A percentile compares a stretch with the other conserved stretches of the same genome.
Conservation (phyloP, 331 rosid species). For the Malus hybrid region DNA sequence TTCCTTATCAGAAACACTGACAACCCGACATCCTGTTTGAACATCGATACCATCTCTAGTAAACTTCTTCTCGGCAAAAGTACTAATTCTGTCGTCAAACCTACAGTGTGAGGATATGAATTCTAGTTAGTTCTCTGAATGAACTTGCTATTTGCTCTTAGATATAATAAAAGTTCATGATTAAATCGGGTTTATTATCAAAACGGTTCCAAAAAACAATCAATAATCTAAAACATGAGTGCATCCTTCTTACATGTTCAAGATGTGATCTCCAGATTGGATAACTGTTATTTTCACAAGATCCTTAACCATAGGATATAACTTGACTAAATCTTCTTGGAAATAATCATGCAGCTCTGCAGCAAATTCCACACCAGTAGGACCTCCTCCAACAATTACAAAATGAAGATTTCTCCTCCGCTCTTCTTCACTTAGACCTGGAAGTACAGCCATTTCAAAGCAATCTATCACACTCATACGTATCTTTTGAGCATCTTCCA, state of each 20-base stretch:
- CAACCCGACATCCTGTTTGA: constrained; percentile 86
- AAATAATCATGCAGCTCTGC: constrained; percentile 92
- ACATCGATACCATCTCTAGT: constrained; percentile 79
- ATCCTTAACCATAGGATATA: constrained; percentile 70
- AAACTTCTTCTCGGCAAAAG: constrained; percentile 83
- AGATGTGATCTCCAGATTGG: constrained; percentile 98
- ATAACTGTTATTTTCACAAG: constrained; percentile 72
- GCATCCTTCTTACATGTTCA: constrained; percentile 63
- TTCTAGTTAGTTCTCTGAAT: constrained; percentile 4
- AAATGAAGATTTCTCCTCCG: constrained; percentile 77
- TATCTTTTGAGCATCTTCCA: constrained; percentile 89
- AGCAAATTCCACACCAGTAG: constrained; percentile 97
- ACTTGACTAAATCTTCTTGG: constrained; percentile 62
- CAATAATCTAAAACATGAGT: not conserved
- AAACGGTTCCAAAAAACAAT: not conserved
- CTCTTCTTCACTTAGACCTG: constrained; percentile 73
- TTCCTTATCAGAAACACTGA: constrained; percentile 67
- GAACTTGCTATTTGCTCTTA: not conserved
- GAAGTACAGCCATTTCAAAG: constrained; percentile 85
- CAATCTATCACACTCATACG: constrained; percentile 81
- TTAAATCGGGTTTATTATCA: not conserved
- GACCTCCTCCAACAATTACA: constrained; percentile 98
- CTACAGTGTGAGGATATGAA: constrained; percentile 29
- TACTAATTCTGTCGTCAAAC: constrained; percentile 90
- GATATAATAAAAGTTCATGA: not conserved